Percentiles rank a stretch among this genome's conserved stretches.
phyloP scores from a whole-genome alignment of 306 rosid genomes.

The Styphnolobium japonicum region DNA sequence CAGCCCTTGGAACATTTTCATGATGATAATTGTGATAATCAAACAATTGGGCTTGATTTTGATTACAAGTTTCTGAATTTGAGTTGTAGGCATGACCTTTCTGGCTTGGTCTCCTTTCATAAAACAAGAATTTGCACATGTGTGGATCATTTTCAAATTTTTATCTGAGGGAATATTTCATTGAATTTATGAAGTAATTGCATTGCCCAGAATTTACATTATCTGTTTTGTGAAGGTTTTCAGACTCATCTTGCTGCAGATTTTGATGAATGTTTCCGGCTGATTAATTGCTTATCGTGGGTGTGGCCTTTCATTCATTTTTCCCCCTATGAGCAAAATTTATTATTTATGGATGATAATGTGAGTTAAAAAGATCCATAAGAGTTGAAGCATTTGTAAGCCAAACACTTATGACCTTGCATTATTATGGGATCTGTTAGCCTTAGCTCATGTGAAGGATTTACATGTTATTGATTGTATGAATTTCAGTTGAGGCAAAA shows the following conservation, averaged over 20 bases:
- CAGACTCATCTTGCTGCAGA: conserved; percentile 9
- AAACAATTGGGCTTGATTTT: conserved; percentile 1
- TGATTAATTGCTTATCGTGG: background rate
- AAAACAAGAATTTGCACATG: conserved; percentile 2
- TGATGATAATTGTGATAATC: background rate
- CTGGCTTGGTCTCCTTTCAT: conserved; percentile 1
- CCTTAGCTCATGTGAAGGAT: background rate
- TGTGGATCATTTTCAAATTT: background rate
- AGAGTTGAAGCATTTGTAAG: background rate
- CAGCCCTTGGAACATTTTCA: background rate
- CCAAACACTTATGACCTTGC: background rate
- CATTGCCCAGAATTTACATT: conserved; percentile 1
- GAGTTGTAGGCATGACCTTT: background rate
- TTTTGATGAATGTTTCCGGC: background rate
- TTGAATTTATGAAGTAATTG: background rate
- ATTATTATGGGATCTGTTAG: conserved; percentile 5
- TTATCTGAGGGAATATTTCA: background rate
- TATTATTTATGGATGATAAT: background rate
- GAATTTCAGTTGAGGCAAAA: background rate
- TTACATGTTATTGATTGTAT: background rate
- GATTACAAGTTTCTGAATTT: background rate
- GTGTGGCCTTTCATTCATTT: background rate
- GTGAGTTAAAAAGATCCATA: conserved; percentile 7
- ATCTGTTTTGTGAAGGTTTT: background rate
- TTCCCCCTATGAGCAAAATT: background rate